Evolutionary conservation across 2,329 filamentous ascomycete genomes (phyloP).

Genomic region (Nigrospora sphaerica): DNA sequence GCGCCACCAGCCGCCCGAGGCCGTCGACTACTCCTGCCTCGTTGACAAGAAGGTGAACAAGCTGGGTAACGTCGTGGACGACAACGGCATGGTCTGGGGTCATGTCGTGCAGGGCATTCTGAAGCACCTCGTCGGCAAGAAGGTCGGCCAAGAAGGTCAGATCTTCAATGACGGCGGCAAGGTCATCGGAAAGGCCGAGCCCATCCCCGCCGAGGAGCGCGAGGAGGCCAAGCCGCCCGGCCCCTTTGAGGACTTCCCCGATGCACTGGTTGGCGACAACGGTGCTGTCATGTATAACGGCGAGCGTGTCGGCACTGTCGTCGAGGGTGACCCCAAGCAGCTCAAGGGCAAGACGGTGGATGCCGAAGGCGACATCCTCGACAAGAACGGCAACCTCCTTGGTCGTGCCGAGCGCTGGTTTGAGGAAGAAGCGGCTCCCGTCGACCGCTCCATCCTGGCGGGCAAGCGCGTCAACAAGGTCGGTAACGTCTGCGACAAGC

Average conservation of each 20-base stretch:
- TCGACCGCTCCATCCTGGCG: conserved; percentile 55
- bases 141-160: conserved; percentile 58
- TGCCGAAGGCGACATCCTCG: conserved; percentile 61
- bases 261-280: conserved; percentile 44
- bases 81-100: conserved; percentile 48
- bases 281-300: conserved; percentile 45
- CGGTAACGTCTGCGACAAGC: conserved; percentile 51
- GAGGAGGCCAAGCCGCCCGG: conserved; percentile 38
- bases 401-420: conserved; percentile 66
- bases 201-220: conserved; percentile 49
- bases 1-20: conserved; percentile 23
- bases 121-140: conserved; percentile 56
- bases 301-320: conserved; percentile 51
- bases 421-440: conserved; percentile 34
- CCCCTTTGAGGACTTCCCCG: conserved; percentile 53
- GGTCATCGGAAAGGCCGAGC: conserved; percentile 59
- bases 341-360: conserved; percentile 61
- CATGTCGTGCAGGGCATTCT: conserved; percentile 57
- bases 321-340: conserved; percentile 57
- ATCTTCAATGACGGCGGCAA: conserved; percentile 67
- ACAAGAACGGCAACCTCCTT: conserved; percentile 59
- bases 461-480: conserved; percentile 68
- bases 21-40: conserved; percentile 40
- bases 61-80: conserved; percentile 47
- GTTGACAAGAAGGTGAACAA: conserved; percentile 53